These are phyloP conservation scores for Puya raimondii DNA, from an alignment of 176 grass and related monocot species.

Conservation along the genomic window DNA sequence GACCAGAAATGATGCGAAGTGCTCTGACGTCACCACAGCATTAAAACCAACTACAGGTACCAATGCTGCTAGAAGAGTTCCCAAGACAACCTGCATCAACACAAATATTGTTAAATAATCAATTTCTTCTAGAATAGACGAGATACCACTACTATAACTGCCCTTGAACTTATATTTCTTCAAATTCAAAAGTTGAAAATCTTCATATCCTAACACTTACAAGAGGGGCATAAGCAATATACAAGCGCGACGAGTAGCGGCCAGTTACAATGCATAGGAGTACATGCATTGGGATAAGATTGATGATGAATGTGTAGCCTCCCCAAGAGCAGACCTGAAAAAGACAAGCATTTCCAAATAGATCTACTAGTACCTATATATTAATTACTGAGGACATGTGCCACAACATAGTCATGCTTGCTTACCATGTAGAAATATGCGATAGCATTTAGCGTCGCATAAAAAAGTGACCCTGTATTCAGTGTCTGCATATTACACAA, in stretches of 20 bases:
- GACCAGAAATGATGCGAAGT: slow-evolving; percentile 98
- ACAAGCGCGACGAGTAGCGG: slow-evolving; percentile 87
- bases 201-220: slow-evolving; percentile 44
- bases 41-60: slow-evolving; percentile 99
- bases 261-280: slow-evolving; percentile 96
- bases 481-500: slow-evolving; percentile 52
- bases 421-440: slow-evolving; percentile 99
- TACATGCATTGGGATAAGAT: slow-evolving; percentile 99
- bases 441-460: slow-evolving; percentile 91
- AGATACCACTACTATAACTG: background rate
- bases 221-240: slow-evolving; percentile 98
- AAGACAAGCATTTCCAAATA: slow-evolving; percentile 9
- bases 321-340: slow-evolving; percentile 98
- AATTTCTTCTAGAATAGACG: background rate
- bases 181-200: slow-evolving; percentile 2
- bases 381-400: slow-evolving; percentile 9
- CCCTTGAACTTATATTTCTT: background rate
- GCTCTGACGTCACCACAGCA: slow-evolving; percentile 99
- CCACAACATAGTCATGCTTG: background rate
- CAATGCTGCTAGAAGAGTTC: slow-evolving; percentile 92
- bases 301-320: slow-evolving; percentile 99
- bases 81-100: slow-evolving; percentile 75
- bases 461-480: slow-evolving; percentile 97
- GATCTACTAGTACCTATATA: slow-evolving; percentile 20
- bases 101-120: slow-evolving; percentile 3